Percentiles rank a stretch among this genome's conserved stretches.
Conservation (phyloP, 1,284 basidiomycete genomes). For the Papiliotrema nemorosa region DNA sequence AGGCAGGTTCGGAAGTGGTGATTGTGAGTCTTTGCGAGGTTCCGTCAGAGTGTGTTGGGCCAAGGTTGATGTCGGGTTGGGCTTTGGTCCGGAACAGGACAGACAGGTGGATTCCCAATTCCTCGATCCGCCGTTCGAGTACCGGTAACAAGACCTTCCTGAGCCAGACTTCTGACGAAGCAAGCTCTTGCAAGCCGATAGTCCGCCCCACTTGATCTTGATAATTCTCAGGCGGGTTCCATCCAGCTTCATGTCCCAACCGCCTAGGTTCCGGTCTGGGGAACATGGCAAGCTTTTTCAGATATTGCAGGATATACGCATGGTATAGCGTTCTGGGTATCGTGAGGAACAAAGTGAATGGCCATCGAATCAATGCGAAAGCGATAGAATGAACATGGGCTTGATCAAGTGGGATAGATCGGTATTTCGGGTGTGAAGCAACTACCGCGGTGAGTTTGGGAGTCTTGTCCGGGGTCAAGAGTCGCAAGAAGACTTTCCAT, state of each 20-base stretch:
- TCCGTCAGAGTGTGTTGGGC: slow-evolving; percentile 10
- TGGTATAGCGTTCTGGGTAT: slow-evolving; percentile 63
- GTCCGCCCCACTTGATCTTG: slow-evolving; percentile 43
- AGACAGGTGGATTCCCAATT: slow-evolving; percentile 46
- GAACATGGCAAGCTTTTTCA: slow-evolving; percentile 60
- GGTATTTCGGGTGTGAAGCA: slow-evolving; percentile 50
- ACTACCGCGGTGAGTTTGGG: slow-evolving; percentile 56
- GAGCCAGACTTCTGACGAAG: slow-evolving; percentile 52
- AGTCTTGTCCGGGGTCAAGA: slow-evolving; percentile 34
- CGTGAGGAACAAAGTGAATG: slow-evolving; percentile 60
- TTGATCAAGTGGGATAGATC: slow-evolving; percentile 49
- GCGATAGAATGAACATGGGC: slow-evolving; percentile 46
- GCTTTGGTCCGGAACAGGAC: slow-evolving; percentile 30
- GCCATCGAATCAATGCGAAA: slow-evolving; percentile 52
- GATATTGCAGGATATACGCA: slow-evolving; percentile 65
- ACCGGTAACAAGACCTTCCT: slow-evolving; percentile 46
- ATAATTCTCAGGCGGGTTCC: slow-evolving; percentile 22
- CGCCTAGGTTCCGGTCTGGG: slow-evolving; percentile 60
- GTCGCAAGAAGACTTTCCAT: slow-evolving; percentile 33
- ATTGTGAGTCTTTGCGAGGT: slow-evolving; percentile 33
- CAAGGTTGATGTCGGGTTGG: neutral
- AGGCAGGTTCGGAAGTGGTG: slow-evolving; percentile 55
- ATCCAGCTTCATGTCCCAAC: slow-evolving; percentile 29
- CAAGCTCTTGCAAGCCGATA: slow-evolving; percentile 54
- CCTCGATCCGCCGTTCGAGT: slow-evolving; percentile 44